Base-by-base conservation (phyloP, 2,329 filamentous ascomycete species). In the Grosmannia clavigera region DNA sequence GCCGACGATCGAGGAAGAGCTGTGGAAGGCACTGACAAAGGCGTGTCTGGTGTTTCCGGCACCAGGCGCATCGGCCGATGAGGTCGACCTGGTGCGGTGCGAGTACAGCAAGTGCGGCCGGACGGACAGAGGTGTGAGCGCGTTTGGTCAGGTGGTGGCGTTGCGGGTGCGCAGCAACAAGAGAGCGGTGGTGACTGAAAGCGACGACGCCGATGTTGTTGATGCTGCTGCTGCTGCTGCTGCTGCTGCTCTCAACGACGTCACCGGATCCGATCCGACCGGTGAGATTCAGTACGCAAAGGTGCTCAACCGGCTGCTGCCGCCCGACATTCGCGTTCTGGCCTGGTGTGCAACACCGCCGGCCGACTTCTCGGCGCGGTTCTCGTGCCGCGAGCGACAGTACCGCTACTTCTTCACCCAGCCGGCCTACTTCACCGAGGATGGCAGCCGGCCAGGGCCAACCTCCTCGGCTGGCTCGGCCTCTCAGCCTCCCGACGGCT, bases 361-460 rank as follows among this genome's bases (percentile, higher is more conserved):
- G 0, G 74, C 81, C 10, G 82, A 82, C 63, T 99, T 99, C 72
- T 91, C 89, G 40, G 94, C 94, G 5, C 85, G 94, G 50, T 96
- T 96, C 78, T 91, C 88, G 59, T 99, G 94, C 73, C 84, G 87
- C 63, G 91, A 96, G 73, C 82, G 94, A 27, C 86, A 88, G 65
- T 99, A 99, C 75, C 85, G 90, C 61, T 99, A 99, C 74, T 97
- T 96, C 77, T 99, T 99, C 76, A 97, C 94, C 0, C 90, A 96
- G 70, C 94, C 94, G 0, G 89, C 88, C 1, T 96, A 90, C 69
- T 76, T 83, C 90, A 0, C 77, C 82, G 5, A 83, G 86, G 0
- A 40, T 43, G 54, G 55, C 25, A 48, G 68, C 29, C 43, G 6
- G 16, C 40, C 40, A 4, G 12, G 14, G 38, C 14, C 38, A 40